These are phyloP conservation scores for Scutellaria minor DNA, from an alignment of 257 asterid species.

Conservation along the genomic window DNA sequence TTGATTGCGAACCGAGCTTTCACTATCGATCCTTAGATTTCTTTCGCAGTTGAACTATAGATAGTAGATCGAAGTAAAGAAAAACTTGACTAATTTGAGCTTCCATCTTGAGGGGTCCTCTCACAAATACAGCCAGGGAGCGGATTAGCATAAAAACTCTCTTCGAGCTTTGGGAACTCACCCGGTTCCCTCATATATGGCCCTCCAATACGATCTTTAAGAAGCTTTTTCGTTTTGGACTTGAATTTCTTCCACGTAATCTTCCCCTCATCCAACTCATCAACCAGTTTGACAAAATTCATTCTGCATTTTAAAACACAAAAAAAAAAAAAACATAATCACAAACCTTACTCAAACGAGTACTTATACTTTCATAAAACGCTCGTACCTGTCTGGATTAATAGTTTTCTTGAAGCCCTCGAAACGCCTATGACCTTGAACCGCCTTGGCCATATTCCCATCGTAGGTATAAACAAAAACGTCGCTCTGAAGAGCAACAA, in stretches of 20 bases:
- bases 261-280: conserved; percentile 70
- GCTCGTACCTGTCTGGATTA: conserved; percentile 75
- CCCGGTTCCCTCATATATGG: conserved; percentile 86
- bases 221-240: conserved; percentile 77
- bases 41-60: conserved; percentile 19
- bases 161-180: conserved; percentile 92
- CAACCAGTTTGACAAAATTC: conserved; percentile 83
- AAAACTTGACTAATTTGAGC: conserved; percentile 33
- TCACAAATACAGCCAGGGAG: conserved; percentile 92
- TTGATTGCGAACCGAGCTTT: conserved; percentile 21
- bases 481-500: conserved; percentile 82
- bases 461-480: conserved; percentile 90
- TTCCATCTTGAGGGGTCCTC: conserved; percentile 46
- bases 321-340: conserved; percentile 21
- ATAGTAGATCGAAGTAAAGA: background rate
- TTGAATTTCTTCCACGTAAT: conserved; percentile 83
- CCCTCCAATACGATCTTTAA: conserved; percentile 68
- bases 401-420: conserved; percentile 91
- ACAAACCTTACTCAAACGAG: conserved; percentile 1
- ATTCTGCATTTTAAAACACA: conserved; percentile 51
- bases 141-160: conserved; percentile 92
- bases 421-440: conserved; percentile 90
- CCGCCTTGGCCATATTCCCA: conserved; percentile 99
- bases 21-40: background rate
- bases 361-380: too few species aligned